phyloP scores from a whole-genome alignment of 352 stramenopile genomes.

The Blastocystis sp. region DNA sequence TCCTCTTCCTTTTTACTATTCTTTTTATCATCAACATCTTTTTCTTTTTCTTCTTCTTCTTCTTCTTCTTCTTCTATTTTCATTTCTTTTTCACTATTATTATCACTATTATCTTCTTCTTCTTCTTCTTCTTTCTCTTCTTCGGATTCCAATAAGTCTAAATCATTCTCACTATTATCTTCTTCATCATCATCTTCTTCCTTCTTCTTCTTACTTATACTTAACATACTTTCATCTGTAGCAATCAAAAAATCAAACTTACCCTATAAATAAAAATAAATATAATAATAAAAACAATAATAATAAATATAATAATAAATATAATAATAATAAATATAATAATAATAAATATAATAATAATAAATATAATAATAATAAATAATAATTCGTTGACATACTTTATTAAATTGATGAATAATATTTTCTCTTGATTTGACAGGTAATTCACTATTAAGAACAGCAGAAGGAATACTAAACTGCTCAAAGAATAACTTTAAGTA shows the following conservation, averaged over 20 bases:
- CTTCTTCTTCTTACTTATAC: slow-evolving; percentile 49
- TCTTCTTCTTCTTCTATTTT: slow-evolving; percentile 45
- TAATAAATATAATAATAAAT: too few relatives aligned
- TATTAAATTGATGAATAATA: slow-evolving; percentile 77
- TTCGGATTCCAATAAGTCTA: slow-evolving; percentile 46
- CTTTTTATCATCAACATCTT: slow-evolving; percentile 45
- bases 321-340: slow-evolving; percentile 74
- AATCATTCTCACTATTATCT: slow-evolving; percentile 46
- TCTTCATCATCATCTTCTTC: slow-evolving; percentile 53
- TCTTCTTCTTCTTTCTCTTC: slow-evolving; percentile 47
- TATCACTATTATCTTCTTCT: slow-evolving; percentile 40
- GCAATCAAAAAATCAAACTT: slow-evolving; percentile 96
- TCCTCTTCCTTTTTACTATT: slow-evolving; percentile 29
- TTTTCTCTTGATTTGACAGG: slow-evolving; percentile 84
- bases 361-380: too few relatives aligned
- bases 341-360: slow-evolving; percentile 79
- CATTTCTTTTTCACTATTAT: slow-evolving; percentile 48
- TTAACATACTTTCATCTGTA: slow-evolving; percentile 76
- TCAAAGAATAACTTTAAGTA: slow-evolving; percentile 94
- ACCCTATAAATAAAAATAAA: slow-evolving; percentile 47
- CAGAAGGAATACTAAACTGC: slow-evolving; percentile 88
- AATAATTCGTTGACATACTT: slow-evolving; percentile 38
- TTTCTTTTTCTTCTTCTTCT: slow-evolving; percentile 45
- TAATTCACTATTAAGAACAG: slow-evolving; percentile 91
- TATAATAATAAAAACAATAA: too few relatives aligned